Evolutionary conservation across 2,329 filamentous ascomycete species (phyloP).

Genomic region (Cercospora zeae-maydis): DNA sequence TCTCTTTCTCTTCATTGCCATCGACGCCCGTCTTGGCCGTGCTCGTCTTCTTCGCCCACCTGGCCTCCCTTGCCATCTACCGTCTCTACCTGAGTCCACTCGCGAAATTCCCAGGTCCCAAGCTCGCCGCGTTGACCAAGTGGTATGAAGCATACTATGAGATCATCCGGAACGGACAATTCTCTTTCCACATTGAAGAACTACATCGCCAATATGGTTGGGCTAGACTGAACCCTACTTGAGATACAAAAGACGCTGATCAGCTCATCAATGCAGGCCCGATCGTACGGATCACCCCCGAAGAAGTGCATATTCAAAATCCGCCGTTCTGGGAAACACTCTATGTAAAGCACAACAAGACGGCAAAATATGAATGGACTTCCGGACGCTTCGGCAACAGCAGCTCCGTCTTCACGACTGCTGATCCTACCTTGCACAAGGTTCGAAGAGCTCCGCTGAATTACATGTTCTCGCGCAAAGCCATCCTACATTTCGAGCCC

Average conservation of each 20-base stretch:
- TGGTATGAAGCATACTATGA: slow-evolving; percentile 35
- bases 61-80: slow-evolving; percentile 23
- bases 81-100: slow-evolving; percentile 29
- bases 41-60: slow-evolving; percentile 13
- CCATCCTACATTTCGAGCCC: slow-evolving; percentile 20
- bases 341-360: slow-evolving; percentile 29
- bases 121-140: slow-evolving; percentile 28
- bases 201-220: slow-evolving; percentile 32
- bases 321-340: slow-evolving; percentile 27
- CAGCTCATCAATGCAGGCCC: slow-evolving; percentile 17
- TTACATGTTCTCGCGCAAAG: slow-evolving; percentile 22
- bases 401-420: slow-evolving; percentile 20
- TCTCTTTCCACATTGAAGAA: slow-evolving; percentile 28
- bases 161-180: slow-evolving; percentile 27
- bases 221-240: neutral
- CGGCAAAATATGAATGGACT: slow-evolving; percentile 18
- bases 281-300: slow-evolving; percentile 37
- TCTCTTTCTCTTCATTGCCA: slow-evolving; percentile 2
- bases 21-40: slow-evolving; percentile 10
- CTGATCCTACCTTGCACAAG: slow-evolving; percentile 16
- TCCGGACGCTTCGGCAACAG: slow-evolving; percentile 20
- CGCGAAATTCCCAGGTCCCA: slow-evolving; percentile 31
- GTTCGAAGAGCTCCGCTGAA: slow-evolving; percentile 18
- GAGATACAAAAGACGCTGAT: neutral
- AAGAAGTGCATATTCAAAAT: slow-evolving; percentile 45